Conservation (phyloP, 345 rosid genomes). For the Hibiscus mutabilis region DNA sequence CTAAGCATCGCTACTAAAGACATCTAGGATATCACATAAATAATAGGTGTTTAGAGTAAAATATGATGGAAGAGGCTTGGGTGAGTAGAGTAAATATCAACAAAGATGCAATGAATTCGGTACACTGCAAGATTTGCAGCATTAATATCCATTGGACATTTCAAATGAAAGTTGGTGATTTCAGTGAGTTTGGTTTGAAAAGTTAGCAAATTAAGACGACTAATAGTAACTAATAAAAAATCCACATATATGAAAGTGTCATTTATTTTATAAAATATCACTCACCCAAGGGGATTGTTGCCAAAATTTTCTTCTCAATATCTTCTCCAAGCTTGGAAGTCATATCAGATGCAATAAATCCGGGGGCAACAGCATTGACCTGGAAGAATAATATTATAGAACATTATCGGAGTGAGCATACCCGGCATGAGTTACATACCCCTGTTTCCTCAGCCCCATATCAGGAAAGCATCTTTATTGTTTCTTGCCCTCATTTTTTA, state of each 20-base stretch:
- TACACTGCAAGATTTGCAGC: not conserved
- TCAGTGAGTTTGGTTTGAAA: not conserved
- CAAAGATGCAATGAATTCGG: not conserved
- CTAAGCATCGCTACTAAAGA: not conserved
- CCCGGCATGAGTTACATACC: not conserved
- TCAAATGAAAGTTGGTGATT: not conserved
- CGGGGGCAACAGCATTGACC: constrained; percentile 94
- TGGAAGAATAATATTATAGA: constrained; percentile 16
- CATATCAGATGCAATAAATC: constrained; percentile 93
- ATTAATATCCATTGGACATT: not conserved
- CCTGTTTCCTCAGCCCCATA: not conserved
- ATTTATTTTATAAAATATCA: not conserved
- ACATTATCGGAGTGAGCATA: constrained; percentile 9
- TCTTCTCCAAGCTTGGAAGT: constrained; percentile 91
- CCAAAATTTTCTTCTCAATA: constrained; percentile 83
- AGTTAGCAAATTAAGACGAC: not conserved
- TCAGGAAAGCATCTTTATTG: not conserved
- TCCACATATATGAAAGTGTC: not conserved
- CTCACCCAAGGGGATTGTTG: constrained; percentile 81
- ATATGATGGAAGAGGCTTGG: not conserved
- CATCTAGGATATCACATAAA: not conserved
- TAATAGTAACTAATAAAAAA: not conserved
- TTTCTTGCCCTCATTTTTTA: not conserved
- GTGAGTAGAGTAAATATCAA: not conserved
- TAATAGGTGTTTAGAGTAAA: not conserved